These are phyloP conservation scores for Lactarius indigo DNA, from an alignment of 768 basidiomycete genomes.

Conservation along the genomic window DNA sequence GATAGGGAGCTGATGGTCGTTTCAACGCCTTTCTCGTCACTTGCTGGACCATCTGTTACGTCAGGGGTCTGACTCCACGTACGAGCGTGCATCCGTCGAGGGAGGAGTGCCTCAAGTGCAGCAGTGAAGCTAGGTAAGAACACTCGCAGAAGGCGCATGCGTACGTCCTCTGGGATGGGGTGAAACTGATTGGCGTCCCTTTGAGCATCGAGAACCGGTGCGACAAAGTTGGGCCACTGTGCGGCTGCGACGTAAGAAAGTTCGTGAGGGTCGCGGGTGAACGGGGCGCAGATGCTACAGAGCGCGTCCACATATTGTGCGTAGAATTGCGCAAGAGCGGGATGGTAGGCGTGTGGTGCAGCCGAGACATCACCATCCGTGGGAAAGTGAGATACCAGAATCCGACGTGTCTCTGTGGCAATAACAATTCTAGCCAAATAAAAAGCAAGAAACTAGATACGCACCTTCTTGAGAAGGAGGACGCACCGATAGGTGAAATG, in stretches of 20 bases:
- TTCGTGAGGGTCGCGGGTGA: constrained; percentile 64
- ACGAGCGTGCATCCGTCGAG: constrained; percentile 59
- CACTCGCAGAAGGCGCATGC: constrained; percentile 60
- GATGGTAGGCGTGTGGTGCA: constrained; percentile 44
- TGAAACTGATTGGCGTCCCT: constrained; percentile 27
- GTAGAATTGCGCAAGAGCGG: constrained; percentile 55
- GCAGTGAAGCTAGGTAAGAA: constrained; percentile 60
- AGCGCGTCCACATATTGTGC: constrained; percentile 58
- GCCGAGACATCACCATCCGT: constrained; percentile 12
- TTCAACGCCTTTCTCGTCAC: constrained; percentile 14
- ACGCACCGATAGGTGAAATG: constrained; percentile 59
- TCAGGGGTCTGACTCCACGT: constrained; percentile 58
- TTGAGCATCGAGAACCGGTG: constrained; percentile 54
- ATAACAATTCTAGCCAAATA: neutral
- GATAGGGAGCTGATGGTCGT: constrained; percentile 43
- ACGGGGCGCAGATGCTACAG: constrained; percentile 58
- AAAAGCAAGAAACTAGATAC: constrained; percentile 22
- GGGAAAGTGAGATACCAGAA: constrained; percentile 41
- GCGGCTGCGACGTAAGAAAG: constrained; percentile 74
- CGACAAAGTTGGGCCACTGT: constrained; percentile 76
- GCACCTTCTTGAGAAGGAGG: constrained; percentile 56
- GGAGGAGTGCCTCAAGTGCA: constrained; percentile 66
- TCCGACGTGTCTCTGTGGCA: constrained; percentile 33
- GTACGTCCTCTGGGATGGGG: constrained; percentile 37
- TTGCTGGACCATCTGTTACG: constrained; percentile 28